Conservation (phyloP, 2,329 filamentous ascomycete genomes). For the Helicocarpus griseus region DNA sequence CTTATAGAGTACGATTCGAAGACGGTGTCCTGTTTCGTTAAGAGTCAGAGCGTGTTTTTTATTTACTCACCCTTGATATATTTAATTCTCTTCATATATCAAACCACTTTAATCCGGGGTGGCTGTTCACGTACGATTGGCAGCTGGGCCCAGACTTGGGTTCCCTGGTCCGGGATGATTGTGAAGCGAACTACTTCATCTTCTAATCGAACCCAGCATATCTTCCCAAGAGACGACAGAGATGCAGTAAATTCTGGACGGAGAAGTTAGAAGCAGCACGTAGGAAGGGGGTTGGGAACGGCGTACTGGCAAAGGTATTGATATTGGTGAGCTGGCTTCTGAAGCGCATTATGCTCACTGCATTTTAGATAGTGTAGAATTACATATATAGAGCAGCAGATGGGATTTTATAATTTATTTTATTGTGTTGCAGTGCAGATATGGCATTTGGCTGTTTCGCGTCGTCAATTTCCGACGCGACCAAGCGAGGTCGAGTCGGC, state of each 20-base stretch:
- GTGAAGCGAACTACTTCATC: constrained; percentile 85
- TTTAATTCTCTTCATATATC: neutral
- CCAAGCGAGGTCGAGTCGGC: too few relatives aligned
- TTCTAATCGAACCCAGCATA: constrained; percentile 84
- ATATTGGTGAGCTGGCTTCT: constrained; percentile 44
- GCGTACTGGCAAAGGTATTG: constrained; percentile 43
- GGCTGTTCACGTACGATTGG: constrained; percentile 23
- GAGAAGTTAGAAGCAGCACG: neutral
- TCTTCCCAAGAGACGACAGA: constrained; percentile 60
- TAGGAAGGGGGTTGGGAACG: neutral
- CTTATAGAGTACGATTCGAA: constrained; percentile 86
- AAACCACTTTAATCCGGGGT: neutral
- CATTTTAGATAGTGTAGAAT: neutral
- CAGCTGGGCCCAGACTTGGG: constrained; percentile 88
- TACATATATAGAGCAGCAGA: too few relatives aligned
- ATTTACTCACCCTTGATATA: neutral
- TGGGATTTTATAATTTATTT: too few relatives aligned
- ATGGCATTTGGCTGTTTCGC: too few relatives aligned
- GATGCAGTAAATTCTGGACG: constrained; percentile 51
- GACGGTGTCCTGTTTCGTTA: constrained; percentile 58
- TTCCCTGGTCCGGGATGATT: constrained; percentile 86
- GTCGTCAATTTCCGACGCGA: too few relatives aligned
- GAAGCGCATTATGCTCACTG: constrained; percentile 38
- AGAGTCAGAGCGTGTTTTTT: constrained; percentile 5
- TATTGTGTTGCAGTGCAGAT: too few relatives aligned